phyloP scores from a whole-genome alignment of 495 filamentous ascomycete species.

The Parmelia sp. region DNA sequence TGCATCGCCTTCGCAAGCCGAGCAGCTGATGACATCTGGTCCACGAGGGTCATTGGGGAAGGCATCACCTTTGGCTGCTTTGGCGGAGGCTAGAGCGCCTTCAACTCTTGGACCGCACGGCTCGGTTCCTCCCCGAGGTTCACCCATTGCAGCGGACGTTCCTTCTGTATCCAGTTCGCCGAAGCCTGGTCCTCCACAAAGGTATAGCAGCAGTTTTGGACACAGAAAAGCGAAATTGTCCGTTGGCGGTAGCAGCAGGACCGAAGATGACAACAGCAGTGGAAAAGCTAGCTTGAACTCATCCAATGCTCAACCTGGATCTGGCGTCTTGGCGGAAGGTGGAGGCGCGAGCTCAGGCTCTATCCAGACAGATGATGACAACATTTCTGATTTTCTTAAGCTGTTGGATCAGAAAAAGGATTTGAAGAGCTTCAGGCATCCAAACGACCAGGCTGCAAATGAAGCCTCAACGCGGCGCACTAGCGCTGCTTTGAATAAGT shows the following conservation, averaged over 20 bases:
- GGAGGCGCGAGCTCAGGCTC: slow-evolving; percentile 70
- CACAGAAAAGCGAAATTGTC: slow-evolving; percentile 73
- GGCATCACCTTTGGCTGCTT: slow-evolving; percentile 45
- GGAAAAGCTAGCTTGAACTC: slow-evolving; percentile 80
- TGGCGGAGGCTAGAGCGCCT: slow-evolving; percentile 59
- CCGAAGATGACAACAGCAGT: slow-evolving; percentile 77
- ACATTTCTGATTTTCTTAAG: slow-evolving; percentile 88
- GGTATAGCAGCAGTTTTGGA: slow-evolving; percentile 81
- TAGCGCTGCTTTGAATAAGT: slow-evolving; percentile 65
- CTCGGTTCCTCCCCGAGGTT: slow-evolving; percentile 55
- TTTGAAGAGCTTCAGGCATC: slow-evolving; percentile 58
- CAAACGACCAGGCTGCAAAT: slow-evolving; percentile 43
- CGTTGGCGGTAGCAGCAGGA: slow-evolving; percentile 60
- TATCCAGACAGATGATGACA: slow-evolving; percentile 78
- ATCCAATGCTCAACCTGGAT: slow-evolving; percentile 76
- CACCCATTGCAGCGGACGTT: slow-evolving; percentile 44
- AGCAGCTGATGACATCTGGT: slow-evolving; percentile 49
- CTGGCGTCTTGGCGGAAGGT: slow-evolving; percentile 71
- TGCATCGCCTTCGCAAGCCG: slow-evolving; percentile 67
- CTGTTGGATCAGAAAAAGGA: slow-evolving; percentile 76
- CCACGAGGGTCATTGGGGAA: slow-evolving; percentile 55
- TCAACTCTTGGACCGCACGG: slow-evolving; percentile 59
- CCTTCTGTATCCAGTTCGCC: slow-evolving; percentile 61
- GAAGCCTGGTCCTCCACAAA: slow-evolving; percentile 60
- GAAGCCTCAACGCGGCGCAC: slow-evolving; percentile 58